These are phyloP conservation scores for Erythrophleum ivorense DNA, from an alignment of 331 rosid genomes.

Conservation along the genomic window DNA sequence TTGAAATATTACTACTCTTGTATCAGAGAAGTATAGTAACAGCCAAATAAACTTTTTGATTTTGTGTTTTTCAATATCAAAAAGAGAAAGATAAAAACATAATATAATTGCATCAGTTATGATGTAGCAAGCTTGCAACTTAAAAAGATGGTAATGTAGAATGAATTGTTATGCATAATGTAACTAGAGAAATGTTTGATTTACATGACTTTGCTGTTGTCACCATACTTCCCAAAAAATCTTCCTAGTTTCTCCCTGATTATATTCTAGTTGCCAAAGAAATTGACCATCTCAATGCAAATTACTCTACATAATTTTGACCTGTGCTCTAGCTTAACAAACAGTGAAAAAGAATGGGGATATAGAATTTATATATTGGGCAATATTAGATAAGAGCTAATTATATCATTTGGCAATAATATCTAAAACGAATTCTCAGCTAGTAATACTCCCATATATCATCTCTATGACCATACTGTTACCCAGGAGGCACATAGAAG, in stretches of 20 bases:
- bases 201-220: background rate
- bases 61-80: background rate
- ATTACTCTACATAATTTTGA: background rate
- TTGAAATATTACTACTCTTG: background rate
- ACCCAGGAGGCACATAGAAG: constrained; percentile 2
- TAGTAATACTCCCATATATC: constrained; percentile 1
- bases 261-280: constrained; percentile 2
- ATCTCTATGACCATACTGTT: background rate
- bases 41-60: background rate
- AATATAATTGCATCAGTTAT: background rate
- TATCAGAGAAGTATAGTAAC: background rate
- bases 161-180: background rate
- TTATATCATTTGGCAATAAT: background rate
- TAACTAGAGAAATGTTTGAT: background rate
- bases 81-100: constrained; percentile 15
- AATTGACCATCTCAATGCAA: background rate
- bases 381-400: background rate
- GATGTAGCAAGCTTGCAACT: background rate
- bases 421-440: constrained; percentile 10
- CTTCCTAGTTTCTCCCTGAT: constrained; percentile 17
- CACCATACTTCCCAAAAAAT: background rate
- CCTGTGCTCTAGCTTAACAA: background rate
- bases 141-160: background rate
- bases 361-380: background rate
- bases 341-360: background rate